Percentiles rank a stretch among this genome's conserved stretches.
phyloP scores from a whole-genome alignment of 1,139 yeast species.

The Diutina mesorugosa region DNA sequence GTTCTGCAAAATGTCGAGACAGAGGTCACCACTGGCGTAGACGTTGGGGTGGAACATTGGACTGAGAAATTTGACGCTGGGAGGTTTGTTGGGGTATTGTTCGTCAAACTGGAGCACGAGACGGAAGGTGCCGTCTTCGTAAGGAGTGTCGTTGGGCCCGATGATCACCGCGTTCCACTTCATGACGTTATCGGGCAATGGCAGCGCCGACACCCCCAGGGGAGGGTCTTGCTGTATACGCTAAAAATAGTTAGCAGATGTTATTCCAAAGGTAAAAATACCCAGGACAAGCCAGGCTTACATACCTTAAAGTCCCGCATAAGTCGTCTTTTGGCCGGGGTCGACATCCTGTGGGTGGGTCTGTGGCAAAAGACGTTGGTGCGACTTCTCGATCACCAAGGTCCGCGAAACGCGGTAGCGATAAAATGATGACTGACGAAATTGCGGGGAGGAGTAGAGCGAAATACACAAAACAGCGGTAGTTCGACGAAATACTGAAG shows the following conservation, averaged over 20 bases:
- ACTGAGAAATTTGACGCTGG: slow-evolving; percentile 77
- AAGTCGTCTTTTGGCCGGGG: slow-evolving; percentile 94
- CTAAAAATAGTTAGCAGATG: slow-evolving; percentile 4
- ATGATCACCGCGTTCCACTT: slow-evolving; percentile 96
- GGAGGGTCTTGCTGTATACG: slow-evolving; percentile 98
- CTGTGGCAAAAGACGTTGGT: not conserved
- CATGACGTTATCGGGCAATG: slow-evolving; percentile 95
- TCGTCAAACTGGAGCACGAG: slow-evolving; percentile 84
- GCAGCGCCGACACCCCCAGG: slow-evolving; percentile 95
- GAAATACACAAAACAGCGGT: too few relatives aligned
- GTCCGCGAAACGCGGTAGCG: not conserved
- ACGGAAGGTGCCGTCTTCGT: slow-evolving; percentile 95
- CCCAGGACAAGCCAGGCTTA: not conserved
- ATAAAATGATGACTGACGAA: not conserved
- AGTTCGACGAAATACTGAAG: too few relatives aligned
- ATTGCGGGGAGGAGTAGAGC: not conserved
- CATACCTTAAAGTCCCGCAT: slow-evolving; percentile 82
- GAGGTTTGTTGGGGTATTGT: slow-evolving; percentile 96
- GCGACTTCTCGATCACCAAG: not conserved
- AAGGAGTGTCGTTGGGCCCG: slow-evolving; percentile 96
- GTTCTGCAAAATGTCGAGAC: slow-evolving; percentile 90
- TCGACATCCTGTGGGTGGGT: slow-evolving; percentile 49
- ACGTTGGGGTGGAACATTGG: slow-evolving; percentile 98
- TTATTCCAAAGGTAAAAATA: not conserved
- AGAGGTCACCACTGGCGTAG: slow-evolving; percentile 88